Percentiles rank a stretch among this genome's conserved stretches.
These are phyloP conservation scores for Mycoemilia scoparia DNA, from an alignment of 192 early-diverging fungal species.

Conservation along the genomic window DNA sequence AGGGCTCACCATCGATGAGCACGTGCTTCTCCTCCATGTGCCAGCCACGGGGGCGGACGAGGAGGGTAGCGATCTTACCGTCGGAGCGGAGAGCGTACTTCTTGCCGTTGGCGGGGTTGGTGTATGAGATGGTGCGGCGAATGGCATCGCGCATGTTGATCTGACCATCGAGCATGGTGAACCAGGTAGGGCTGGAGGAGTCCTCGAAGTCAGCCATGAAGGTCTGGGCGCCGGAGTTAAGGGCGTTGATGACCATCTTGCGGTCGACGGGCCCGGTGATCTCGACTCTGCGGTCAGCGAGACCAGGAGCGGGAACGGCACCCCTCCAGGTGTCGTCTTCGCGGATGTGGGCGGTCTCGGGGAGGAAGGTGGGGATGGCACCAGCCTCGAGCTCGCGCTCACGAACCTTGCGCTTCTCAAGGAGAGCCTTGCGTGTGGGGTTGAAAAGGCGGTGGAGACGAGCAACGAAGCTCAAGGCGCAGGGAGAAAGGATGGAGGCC, in stretches of 20 bases:
- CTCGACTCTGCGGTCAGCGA: slow-evolving; percentile 85
- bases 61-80: slow-evolving; percentile 74
- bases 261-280: slow-evolving; percentile 96
- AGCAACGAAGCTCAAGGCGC: slow-evolving; percentile 71
- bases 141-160: slow-evolving; percentile 90
- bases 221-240: slow-evolving; percentile 83
- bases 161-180: slow-evolving; percentile 76
- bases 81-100: slow-evolving; percentile 80
- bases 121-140: slow-evolving; percentile 67
- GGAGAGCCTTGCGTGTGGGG: slow-evolving; percentile 64
- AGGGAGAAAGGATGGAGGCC: slow-evolving; percentile 61
- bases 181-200: slow-evolving; percentile 95
- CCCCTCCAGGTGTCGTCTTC: slow-evolving; percentile 78
- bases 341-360: slow-evolving; percentile 81
- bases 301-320: slow-evolving; percentile 73
- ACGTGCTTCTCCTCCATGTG: slow-evolving; percentile 96
- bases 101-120: slow-evolving; percentile 73
- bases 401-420: slow-evolving; percentile 59
- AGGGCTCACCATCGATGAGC: slow-evolving; percentile 75
- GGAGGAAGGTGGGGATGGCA: slow-evolving; percentile 71
- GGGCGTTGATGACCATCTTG: slow-evolving; percentile 99
- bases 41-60: slow-evolving; percentile 96
- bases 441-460: slow-evolving; percentile 86
- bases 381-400: slow-evolving; percentile 69
- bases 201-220: slow-evolving; percentile 99